Base-by-base conservation (phyloP, 352 stramenopile genomes). In the Phytophthora brassicae region DNA sequence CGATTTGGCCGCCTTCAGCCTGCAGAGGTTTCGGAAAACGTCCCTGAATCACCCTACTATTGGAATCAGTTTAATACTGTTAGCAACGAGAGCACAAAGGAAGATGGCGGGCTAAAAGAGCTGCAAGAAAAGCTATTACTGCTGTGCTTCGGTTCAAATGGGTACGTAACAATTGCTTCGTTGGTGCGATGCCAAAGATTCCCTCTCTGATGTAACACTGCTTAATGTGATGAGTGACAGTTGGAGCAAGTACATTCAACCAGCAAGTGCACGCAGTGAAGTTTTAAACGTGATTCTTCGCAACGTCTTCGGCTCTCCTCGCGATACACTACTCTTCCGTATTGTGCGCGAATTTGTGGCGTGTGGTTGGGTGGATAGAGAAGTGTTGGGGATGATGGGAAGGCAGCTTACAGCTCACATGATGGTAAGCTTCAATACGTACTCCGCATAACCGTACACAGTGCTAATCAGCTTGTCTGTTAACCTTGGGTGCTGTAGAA, bases 301-400 rank as follows among this genome's bases (percentile, higher is more conserved):
- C 5, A 84, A 84, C 58, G 57, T 84, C 23, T 68, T 84, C 44
- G 70, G 63, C 5, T 80, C 62, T 5, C 77, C 77, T 33, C 71
- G 75, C 42, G 73, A 86, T 42, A 38, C 72, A 1, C 49, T 68
- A 3, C 63, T 81, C 14, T 63, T 86, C 16, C 66, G 69, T 8
- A 75, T 84, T 20, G 26, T 83, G 50, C 77, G 77, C 35, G 67
- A 81, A 48, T 59, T 86, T 42, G 64, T 74, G n/a, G 46, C 41
- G 3, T 65, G 60, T 22, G 62, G 55, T 2, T 86, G 77, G 77
- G 19, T 78, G 6, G 17, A 68, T 9, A 13, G 45, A 11, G 36
- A 54, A 11, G 49, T 70, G 6, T 81, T 75, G 55, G 29, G 44
- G 17, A 3, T 19, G 0, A 19, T 86, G 7, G 39, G 50, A n/a